These are phyloP conservation scores for Yamadazyma insecticola DNA, from an alignment of 805 yeast species.

Conservation along the genomic window DNA sequence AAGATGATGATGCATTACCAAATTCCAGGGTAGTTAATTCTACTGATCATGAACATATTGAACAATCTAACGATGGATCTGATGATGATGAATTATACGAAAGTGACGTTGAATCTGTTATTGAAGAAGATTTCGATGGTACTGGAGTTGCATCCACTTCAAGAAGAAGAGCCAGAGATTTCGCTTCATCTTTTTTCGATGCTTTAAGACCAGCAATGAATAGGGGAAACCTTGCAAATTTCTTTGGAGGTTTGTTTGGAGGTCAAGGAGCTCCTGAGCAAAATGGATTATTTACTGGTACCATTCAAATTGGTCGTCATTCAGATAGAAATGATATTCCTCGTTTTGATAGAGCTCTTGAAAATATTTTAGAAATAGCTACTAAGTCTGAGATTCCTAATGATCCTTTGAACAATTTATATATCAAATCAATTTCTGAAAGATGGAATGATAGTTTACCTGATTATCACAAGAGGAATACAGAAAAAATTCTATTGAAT, in stretches of 20 bases:
- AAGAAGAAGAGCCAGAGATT: slow-evolving; percentile 17
- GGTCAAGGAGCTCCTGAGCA: slow-evolving; percentile 9
- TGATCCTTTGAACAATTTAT: slow-evolving; percentile 19
- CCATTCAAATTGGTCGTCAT: slow-evolving; percentile 20
- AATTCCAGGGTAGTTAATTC: slow-evolving; percentile 4
- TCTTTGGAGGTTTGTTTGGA: slow-evolving; percentile 14
- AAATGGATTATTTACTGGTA: slow-evolving; percentile 16
- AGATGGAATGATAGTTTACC: slow-evolving; percentile 64
- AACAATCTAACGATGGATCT: slow-evolving; percentile 1
- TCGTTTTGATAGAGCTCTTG: slow-evolving; percentile 22
- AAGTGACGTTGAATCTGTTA: slow-evolving; percentile 17
- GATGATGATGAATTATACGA: slow-evolving; percentile 16
- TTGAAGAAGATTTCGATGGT: slow-evolving; percentile 19
- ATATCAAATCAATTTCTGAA: slow-evolving; percentile 48
- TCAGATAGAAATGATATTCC: slow-evolving; percentile 5
- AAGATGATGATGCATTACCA: slow-evolving; percentile 14
- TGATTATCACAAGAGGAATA: slow-evolving; percentile 44
- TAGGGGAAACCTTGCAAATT: slow-evolving; percentile 13
- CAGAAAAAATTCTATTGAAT: slow-evolving; percentile 17
- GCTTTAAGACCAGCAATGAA: slow-evolving; percentile 20
- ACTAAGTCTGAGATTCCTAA: slow-evolving; percentile 6
- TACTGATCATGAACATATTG: slow-evolving; percentile 1
- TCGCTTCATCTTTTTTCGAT: slow-evolving; percentile 22
- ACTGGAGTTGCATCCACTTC: slow-evolving; percentile 9
- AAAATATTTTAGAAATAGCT: slow-evolving; percentile 14